Evolutionary conservation across 2,329 filamentous ascomycete species (phyloP).

Genomic region (Penicillium sp.): DNA sequence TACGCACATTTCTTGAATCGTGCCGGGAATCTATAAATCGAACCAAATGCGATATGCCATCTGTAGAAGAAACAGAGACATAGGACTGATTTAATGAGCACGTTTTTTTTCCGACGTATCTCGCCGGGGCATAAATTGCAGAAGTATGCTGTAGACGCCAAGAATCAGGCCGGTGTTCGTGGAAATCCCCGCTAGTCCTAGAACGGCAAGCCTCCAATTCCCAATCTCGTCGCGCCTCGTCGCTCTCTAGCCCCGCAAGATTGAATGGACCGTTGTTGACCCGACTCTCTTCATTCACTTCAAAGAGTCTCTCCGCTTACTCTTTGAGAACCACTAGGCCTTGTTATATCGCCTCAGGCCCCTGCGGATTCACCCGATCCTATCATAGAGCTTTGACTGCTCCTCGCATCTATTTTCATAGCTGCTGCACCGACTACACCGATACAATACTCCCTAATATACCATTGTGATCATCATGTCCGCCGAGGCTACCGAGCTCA

Average conservation of each 20-base stretch:
- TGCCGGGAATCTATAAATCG: not conserved
- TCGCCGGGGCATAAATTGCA: not conserved
- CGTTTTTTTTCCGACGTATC: not conserved
- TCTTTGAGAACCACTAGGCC: not conserved
- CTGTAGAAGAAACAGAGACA: not conserved
- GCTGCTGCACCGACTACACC: slow-evolving; percentile 5
- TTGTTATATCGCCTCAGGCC: not conserved
- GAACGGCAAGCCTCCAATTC: slow-evolving; percentile 13
- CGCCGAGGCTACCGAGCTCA: slow-evolving; percentile 37
- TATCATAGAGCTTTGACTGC: slow-evolving; percentile 11
- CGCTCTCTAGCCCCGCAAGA: slow-evolving; percentile 16
- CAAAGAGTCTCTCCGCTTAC: not conserved
- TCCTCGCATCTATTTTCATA: slow-evolving; percentile 9
- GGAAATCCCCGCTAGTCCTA: slow-evolving; percentile 18
- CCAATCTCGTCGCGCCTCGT: slow-evolving; percentile 17
- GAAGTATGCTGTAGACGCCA: not conserved
- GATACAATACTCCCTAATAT: not conserved
- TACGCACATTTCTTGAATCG: not conserved
- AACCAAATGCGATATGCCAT: not conserved
- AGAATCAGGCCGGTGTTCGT: not conserved
- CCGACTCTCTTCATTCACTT: not conserved
- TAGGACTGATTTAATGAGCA: not conserved
- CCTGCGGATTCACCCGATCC: not conserved
- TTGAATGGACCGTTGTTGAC: slow-evolving; percentile 8
- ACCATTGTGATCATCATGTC: slow-evolving; percentile 27